Conservation (phyloP, 2,329 filamentous ascomycete species). For the Pseudogymnoascus sp. region DNA sequence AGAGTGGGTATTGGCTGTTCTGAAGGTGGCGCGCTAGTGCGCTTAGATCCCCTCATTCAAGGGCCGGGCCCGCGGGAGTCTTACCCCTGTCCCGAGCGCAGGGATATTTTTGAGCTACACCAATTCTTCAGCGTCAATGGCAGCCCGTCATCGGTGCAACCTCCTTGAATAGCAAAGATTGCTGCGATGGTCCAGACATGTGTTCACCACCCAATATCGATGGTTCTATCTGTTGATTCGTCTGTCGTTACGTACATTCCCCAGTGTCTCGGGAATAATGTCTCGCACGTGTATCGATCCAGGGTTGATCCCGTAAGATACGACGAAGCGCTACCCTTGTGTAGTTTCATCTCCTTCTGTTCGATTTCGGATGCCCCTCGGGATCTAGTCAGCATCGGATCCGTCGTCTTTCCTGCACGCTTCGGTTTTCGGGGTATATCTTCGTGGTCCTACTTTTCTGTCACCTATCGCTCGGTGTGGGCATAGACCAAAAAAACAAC, state of each 20-base stretch:
- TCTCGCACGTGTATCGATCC: constrained; percentile 18
- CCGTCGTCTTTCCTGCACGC: not conserved
- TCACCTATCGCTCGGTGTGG: constrained; percentile 1
- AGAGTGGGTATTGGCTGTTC: not conserved
- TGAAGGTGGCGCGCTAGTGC: not conserved
- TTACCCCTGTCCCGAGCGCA: not conserved
- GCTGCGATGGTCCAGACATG: not conserved
- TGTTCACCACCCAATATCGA: not conserved
- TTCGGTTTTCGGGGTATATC: not conserved
- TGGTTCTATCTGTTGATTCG: not conserved
- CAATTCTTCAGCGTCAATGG: constrained; percentile 32
- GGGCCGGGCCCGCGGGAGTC: constrained; percentile 4
- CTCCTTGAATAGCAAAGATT: constrained; percentile 9
- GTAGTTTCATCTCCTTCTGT: not conserved
- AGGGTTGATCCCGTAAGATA: constrained; percentile 11
- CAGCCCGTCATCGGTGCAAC: constrained; percentile 31
- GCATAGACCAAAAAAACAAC: not conserved
- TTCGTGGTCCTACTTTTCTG: not conserved
- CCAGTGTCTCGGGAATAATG: constrained; percentile 4
- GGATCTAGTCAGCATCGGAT: not conserved
- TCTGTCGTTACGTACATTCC: constrained; percentile 8
- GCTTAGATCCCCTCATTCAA: not conserved
- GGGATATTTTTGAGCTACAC: not conserved
- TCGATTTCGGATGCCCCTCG: not conserved
- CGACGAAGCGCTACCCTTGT: constrained; percentile 9